Base-by-base conservation (phyloP, 228 moss, liverwort and hornwort genomes). In the Sphagnum magellanicum region DNA sequence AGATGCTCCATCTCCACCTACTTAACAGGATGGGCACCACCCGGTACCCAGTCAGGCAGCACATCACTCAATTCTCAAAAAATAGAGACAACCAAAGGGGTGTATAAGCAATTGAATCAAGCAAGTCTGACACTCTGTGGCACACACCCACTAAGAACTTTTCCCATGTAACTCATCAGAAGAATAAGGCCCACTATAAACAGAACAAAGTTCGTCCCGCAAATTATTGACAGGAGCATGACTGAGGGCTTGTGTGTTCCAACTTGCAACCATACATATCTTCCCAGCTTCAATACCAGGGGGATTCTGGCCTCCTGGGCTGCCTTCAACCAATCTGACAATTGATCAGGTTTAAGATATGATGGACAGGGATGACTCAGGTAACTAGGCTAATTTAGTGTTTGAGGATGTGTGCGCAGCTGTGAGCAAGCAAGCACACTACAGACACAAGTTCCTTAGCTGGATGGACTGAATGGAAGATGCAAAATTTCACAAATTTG, bases 1-100 rank as follows among this genome's bases (percentile, higher is more conserved):
- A 78, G 74, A 69, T 78, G 85, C 65, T 85, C 85, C 85, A 85
- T 81, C 76, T 85, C 81, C 67, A 85, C 82, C 82, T 82, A 63
- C 71, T 32, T 12, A 11, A 68, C 50, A 66, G 64, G 52, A 64
- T 9, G 14, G 46, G 15, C 6, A 53, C 12, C 13, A 32, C 32
- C 15, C 6, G 0, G 6, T 7, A 32, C 32, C 32, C 32, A 32
- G 32, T 32, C 32, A 32, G 32, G 3, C 32, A 32, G 32, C 32
- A 32, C 32, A 32, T 32, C 32, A 32, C 32, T 32, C 32, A 32
- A 32, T 32, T 62, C 16, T 46, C 47, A 32, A 32, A 32, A 32
- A 32, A 32, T 32, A 32, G 32, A 32, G 32, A 32, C 32, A 32
- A 32, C 32, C 32, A 2, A 32, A 32, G 32, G 32, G 32, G 32